Evolutionary conservation across 129 eudicot species (phyloP).

Genomic region (Flaveria ramosissima): DNA sequence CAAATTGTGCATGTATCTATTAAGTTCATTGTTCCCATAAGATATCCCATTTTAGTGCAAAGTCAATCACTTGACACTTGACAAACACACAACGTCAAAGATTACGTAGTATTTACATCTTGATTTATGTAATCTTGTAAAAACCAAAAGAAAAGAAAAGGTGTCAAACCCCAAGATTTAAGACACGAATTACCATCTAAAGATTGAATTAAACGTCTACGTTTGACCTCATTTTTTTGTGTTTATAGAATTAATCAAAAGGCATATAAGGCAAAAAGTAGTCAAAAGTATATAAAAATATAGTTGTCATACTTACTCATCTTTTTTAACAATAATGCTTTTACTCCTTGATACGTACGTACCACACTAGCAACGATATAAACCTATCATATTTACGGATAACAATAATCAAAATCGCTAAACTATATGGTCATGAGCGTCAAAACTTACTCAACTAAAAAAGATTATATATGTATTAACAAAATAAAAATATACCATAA

Average conservation of each 20-base stretch:
- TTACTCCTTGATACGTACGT: no score
- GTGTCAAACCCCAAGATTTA: neutral
- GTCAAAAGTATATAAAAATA: neutral
- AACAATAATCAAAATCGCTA: no score
- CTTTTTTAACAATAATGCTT: no score
- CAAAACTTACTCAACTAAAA: neutral
- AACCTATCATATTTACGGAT: no score
- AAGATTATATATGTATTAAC: neutral
- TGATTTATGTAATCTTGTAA: neutral
- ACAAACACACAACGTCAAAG: constrained; percentile 26
- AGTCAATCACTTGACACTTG: constrained; percentile 34
- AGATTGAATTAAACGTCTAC: neutral
- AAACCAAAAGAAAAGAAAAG: neutral
- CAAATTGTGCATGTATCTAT: constrained; percentile 17
- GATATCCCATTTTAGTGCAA: constrained; percentile 25
- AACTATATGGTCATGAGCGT: no score
- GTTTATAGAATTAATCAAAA: neutral
- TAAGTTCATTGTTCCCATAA: constrained; percentile 29
- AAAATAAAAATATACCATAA: neutral
- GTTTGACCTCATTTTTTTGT: neutral
- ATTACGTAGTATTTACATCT: constrained; percentile 22
- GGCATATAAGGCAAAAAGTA: neutral
- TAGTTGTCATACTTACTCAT: neutral
- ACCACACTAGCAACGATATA: no score
- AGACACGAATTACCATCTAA: neutral